These are phyloP conservation scores for Trichophaea hybrida DNA, from an alignment of 2,329 filamentous ascomycete genomes.

Conservation along the genomic window DNA sequence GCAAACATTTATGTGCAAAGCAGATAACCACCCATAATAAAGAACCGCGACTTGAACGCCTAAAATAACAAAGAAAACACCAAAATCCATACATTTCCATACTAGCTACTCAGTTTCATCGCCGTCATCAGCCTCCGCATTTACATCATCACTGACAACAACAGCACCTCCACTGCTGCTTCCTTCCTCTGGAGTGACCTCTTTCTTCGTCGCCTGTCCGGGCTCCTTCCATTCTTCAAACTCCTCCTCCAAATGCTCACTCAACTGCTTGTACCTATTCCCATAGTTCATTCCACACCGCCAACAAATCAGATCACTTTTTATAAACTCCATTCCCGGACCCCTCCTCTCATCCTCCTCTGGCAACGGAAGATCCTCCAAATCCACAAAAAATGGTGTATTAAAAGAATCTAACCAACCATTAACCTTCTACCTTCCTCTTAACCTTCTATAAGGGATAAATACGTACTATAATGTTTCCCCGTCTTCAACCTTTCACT, in stretches of 20 bases:
- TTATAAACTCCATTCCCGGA: constrained; percentile 42
- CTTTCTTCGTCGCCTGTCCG: neutral
- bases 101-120: neutral
- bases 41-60: neutral
- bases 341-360: constrained; percentile 47
- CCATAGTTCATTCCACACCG: constrained; percentile 61
- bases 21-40: neutral
- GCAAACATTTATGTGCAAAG: too few species aligned
- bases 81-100: neutral
- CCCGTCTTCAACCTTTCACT: constrained; percentile 58
- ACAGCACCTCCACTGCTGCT: neutral
- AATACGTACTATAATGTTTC: constrained; percentile 55
- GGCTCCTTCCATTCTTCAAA: constrained; percentile 54
- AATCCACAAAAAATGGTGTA: constrained; percentile 64
- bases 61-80: neutral
- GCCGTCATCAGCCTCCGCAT: neutral
- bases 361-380: constrained; percentile 66
- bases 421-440: neutral
- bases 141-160: neutral
- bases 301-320: constrained; percentile 64
- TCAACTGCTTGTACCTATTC: constrained; percentile 58
- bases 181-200: neutral
- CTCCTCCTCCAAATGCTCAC: constrained; percentile 60
- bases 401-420: constrained; percentile 54
- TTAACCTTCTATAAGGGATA: neutral